These are phyloP conservation scores for Hanseniaspora guilliermondii DNA, from an alignment of 805 yeast species.

Conservation along the genomic window DNA sequence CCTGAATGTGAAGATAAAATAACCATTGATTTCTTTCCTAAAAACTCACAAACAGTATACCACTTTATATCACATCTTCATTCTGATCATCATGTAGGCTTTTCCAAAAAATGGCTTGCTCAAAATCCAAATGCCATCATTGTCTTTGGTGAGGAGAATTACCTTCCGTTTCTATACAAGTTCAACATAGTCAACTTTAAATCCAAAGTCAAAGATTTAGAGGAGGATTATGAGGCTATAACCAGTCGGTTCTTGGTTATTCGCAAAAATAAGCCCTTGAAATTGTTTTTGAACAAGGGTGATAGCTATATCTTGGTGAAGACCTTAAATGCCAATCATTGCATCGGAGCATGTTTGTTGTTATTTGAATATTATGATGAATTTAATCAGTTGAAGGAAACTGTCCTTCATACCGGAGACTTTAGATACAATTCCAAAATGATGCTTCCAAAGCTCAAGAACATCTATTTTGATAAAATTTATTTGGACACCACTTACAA, in stretches of 20 bases:
- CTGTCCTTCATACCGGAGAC: conserved; percentile 81
- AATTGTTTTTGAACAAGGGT: neutral
- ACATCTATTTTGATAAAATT: conserved; percentile 39
- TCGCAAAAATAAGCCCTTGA: neutral
- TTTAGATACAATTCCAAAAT: conserved; percentile 54
- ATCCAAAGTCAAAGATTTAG: conserved; percentile 22
- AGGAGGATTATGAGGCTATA: conserved; percentile 32
- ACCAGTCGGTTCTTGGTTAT: conserved; percentile 26
- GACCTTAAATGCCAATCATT: conserved; percentile 78
- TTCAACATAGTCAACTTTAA: conserved; percentile 35
- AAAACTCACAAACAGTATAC: conserved; percentile 34
- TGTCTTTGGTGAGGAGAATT: conserved; percentile 63
- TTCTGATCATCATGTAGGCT: conserved; percentile 86
- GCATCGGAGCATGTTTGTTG: conserved; percentile 88
- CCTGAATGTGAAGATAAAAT: neutral
- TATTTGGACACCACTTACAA: conserved; percentile 83
- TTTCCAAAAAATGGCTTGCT: conserved; percentile 61
- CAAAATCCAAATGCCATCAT: conserved; percentile 36
- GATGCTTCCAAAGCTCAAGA: conserved; percentile 19
- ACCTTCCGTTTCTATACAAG: conserved; percentile 39
- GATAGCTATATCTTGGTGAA: conserved; percentile 36
- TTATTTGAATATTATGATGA: conserved; percentile 39
- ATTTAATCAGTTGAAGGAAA: conserved; percentile 22
- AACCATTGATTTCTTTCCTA: conserved; percentile 28
- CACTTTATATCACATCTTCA: conserved; percentile 78